Percentiles rank a stretch among this genome's conserved stretches.
Conservation (phyloP, 495 filamentous ascomycete genomes). For the Cercophora newfieldiana region DNA sequence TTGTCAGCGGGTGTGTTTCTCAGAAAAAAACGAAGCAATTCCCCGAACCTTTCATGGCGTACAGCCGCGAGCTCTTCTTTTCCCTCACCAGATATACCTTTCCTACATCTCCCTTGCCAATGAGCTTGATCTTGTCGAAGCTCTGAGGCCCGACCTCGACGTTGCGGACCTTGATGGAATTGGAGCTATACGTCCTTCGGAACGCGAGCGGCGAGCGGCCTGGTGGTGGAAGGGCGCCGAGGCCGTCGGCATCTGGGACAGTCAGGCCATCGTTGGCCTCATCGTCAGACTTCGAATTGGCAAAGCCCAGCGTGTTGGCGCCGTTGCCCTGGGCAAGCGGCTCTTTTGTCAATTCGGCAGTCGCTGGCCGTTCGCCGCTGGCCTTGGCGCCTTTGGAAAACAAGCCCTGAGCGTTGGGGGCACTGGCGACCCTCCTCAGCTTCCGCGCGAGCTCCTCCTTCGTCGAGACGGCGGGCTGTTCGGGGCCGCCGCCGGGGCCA, state of each 20-base stretch:
- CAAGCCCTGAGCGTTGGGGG: constrained; percentile 93
- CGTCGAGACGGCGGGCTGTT: constrained; percentile 72
- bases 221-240: constrained; percentile 47
- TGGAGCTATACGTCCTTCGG: constrained; percentile 95
- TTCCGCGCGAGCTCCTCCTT: constrained; percentile 94
- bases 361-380: constrained; percentile 68
- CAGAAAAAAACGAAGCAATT: neutral
- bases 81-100: constrained; percentile 97
- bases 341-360: constrained; percentile 78
- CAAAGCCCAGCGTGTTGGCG: constrained; percentile 56
- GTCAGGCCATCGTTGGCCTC: constrained; percentile 21
- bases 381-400: constrained; percentile 65
- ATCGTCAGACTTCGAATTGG: constrained; percentile 38
- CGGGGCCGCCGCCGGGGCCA: constrained; percentile 58
- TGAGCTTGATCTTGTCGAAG: constrained; percentile 99
- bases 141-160: constrained; percentile 94
- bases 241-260: constrained; percentile 30
- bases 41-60: constrained; percentile 94
- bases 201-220: constrained; percentile 64
- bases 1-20: constrained; percentile 35
- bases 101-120: constrained; percentile 97
- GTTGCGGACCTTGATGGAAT: constrained; percentile 96
- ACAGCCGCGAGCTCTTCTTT: constrained; percentile 92
- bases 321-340: constrained; percentile 61
- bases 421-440: constrained; percentile 88